Evolutionary conservation across 192 early-diverging fungal species (phyloP).

Genomic region (Dimargaris cristalligena): DNA sequence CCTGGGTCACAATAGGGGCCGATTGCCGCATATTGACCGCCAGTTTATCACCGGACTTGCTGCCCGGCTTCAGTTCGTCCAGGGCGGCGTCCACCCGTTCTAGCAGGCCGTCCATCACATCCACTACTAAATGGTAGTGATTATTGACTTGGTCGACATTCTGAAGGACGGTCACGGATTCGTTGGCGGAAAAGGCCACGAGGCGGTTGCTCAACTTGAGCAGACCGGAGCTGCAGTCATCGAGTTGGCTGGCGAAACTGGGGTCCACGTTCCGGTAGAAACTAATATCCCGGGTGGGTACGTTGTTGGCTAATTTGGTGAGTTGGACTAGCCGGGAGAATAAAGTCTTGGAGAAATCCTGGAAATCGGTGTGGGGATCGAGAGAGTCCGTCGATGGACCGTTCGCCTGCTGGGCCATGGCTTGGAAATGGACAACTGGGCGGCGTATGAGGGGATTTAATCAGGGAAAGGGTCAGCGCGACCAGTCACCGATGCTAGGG

Average conservation of each 20-base stretch:
- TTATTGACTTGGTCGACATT: slow-evolving; percentile 1
- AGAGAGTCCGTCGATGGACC: no score
- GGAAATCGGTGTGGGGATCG: background rate
- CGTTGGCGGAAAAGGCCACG: background rate
- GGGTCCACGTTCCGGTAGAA: slow-evolving; percentile 6
- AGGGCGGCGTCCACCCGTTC: background rate
- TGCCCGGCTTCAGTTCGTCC: background rate
- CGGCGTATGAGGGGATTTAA: no score
- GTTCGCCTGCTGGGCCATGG: no score
- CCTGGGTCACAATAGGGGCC: slow-evolving; percentile 29
- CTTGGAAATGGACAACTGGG: no score
- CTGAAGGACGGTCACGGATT: background rate
- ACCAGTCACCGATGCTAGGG: no score
- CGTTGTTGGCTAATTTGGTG: background rate
- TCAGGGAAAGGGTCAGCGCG: no score
- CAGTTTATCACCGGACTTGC: background rate
- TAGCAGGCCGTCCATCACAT: slow-evolving; percentile 9
- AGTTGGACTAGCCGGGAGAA: background rate
- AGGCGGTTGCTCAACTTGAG: slow-evolving; percentile 5
- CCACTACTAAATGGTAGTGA: background rate
- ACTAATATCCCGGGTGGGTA: slow-evolving; percentile 5
- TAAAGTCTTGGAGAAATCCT: slow-evolving; percentile 1
- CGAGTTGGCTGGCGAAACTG: slow-evolving; percentile 6
- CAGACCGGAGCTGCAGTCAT: background rate
- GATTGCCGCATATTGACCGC: background rate